These are phyloP conservation scores for Pinus tabuliformis DNA, from an alignment of 75 land plant genomes.

Conservation along the genomic window DNA sequence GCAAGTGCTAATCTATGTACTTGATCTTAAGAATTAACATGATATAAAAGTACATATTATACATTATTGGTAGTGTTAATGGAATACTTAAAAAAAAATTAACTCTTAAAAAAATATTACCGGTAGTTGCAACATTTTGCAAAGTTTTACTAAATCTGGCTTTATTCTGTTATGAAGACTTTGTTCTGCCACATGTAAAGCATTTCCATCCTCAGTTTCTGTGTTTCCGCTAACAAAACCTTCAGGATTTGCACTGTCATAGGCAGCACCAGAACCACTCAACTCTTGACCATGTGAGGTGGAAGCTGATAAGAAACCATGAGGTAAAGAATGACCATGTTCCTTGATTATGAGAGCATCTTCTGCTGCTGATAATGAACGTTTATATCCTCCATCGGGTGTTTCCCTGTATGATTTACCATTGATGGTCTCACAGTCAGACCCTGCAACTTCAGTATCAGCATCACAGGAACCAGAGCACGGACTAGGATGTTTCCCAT, in stretches of 20 bases:
- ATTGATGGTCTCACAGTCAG: neutral
- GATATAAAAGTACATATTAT: neutral
- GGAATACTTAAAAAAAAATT: neutral
- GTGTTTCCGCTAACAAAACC: no score
- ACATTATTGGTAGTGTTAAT: neutral
- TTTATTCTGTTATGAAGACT: conserved; percentile 40
- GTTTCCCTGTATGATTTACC: neutral
- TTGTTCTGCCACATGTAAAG: conserved; percentile 26
- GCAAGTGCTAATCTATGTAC: neutral
- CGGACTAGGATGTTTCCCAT: neutral
- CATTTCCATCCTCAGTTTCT: conserved; percentile 15
- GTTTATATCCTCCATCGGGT: neutral
- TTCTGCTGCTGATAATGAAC: conserved; percentile 10
- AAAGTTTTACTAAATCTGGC: conserved; percentile 42
- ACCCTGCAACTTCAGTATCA: neutral
- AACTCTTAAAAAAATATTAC: conserved; percentile 12
- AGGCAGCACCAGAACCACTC: neutral
- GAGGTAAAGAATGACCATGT: conserved; percentile 2
- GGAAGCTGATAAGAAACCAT: conserved; percentile 3
- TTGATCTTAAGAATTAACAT: neutral
- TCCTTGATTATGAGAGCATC: neutral
- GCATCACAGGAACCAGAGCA: conserved; percentile 6
- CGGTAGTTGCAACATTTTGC: conserved; percentile 28
- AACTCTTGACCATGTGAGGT: neutral
- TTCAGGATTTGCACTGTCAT: neutral